These are phyloP conservation scores for Solanum pinnatisectum DNA, from an alignment of 257 asterid species.

Conservation along the genomic window DNA sequence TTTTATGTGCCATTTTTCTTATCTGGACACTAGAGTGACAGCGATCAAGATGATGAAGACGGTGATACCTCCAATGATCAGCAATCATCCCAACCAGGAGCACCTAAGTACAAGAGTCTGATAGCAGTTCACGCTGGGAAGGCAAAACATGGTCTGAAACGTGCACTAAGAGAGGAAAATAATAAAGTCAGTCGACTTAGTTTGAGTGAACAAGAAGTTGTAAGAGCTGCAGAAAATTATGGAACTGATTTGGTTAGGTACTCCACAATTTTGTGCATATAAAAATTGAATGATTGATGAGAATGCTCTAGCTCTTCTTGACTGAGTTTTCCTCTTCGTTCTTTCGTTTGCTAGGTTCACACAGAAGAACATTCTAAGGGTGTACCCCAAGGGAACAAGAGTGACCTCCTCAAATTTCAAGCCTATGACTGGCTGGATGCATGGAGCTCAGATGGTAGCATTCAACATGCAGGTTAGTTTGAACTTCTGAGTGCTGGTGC, in stretches of 20 bases:
- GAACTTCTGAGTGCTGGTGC: not conserved
- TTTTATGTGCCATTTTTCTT: not conserved
- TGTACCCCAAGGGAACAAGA: conserved; percentile 80
- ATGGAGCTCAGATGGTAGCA: conserved; percentile 98
- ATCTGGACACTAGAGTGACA: conserved; percentile 19
- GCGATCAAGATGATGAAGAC: conserved; percentile 38
- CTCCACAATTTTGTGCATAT: not conserved
- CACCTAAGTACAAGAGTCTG: conserved; percentile 47
- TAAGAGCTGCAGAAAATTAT: conserved; percentile 34
- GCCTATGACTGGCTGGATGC: conserved; percentile 78
- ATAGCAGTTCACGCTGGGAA: conserved; percentile 85
- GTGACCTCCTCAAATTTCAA: conserved; percentile 79
- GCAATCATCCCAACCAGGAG: conserved; percentile 25
- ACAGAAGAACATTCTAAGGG: conserved; percentile 65
- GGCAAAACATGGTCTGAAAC: conserved; percentile 52
- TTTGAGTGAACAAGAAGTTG: conserved; percentile 75
- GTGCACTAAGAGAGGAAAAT: conserved; percentile 36
- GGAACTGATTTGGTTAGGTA: conserved; percentile 23
- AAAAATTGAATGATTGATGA: not conserved
- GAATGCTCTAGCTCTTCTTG: not conserved
- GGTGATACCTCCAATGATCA: conserved; percentile 16
- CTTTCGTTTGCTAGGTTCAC: conserved; percentile 48
- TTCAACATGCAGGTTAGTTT: conserved; percentile 83
- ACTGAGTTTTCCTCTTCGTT: not conserved
- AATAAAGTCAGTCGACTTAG: conserved; percentile 62